phyloP scores from a whole-genome alignment of 495 filamentous ascomycete genomes.

The Cladorrhinum samala region DNA sequence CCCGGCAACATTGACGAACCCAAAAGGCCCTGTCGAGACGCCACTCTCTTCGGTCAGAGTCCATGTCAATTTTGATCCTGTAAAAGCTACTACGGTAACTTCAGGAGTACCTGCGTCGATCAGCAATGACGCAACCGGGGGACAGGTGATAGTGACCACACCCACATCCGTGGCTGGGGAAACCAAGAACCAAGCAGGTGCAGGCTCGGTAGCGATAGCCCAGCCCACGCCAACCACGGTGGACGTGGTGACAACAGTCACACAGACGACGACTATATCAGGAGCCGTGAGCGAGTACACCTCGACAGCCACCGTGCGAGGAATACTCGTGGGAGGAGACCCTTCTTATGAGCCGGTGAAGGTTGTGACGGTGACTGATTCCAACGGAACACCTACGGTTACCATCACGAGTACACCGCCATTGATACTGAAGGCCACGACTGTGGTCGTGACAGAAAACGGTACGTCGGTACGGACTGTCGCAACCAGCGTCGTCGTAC shows the following conservation, averaged over 20 bases:
- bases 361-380: slow-evolving; percentile 18
- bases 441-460: slow-evolving; percentile 18
- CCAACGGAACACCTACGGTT: slow-evolving; percentile 14
- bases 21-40: too few relatives aligned
- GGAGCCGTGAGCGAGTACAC: slow-evolving; percentile 9
- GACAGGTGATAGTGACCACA: too few relatives aligned
- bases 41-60: too few relatives aligned
- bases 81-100: too few relatives aligned
- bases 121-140: too few relatives aligned
- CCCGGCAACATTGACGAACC: too few relatives aligned
- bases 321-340: background rate
- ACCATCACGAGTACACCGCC: slow-evolving; percentile 24
- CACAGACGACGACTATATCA: slow-evolving; percentile 3
- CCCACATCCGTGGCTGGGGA: background rate
- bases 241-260: slow-evolving; percentile 1
- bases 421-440: slow-evolving; percentile 21
- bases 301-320: slow-evolving; percentile 9
- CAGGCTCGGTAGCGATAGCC: background rate
- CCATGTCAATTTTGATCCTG: too few relatives aligned
- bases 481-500: slow-evolving; percentile 18
- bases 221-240: background rate
- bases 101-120: too few relatives aligned
- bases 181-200: background rate
- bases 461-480: slow-evolving; percentile 24
- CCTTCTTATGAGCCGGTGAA: slow-evolving; percentile 16